These are phyloP conservation scores for Pseudoneurospora amorphoporcata DNA, from an alignment of 495 filamentous ascomycete species.

Conservation along the genomic window DNA sequence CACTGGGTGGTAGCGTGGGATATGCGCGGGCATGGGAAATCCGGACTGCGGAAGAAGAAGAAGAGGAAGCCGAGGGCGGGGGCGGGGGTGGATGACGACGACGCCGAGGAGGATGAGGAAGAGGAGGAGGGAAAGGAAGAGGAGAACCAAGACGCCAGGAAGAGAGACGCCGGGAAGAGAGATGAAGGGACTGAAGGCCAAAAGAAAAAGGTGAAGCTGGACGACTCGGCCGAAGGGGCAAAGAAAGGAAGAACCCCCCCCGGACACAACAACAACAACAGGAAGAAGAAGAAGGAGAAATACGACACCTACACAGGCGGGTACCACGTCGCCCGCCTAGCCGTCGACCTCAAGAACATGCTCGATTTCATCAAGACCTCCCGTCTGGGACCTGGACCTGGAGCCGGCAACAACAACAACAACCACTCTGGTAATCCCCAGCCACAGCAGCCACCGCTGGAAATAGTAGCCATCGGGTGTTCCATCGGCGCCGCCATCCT, in stretches of 20 bases:
- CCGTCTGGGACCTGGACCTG: slow-evolving; percentile 11
- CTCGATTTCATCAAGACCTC: slow-evolving; percentile 17
- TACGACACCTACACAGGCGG: slow-evolving; percentile 17
- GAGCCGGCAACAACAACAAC: not conserved
- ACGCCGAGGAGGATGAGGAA: not conserved
- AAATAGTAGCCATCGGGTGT: slow-evolving; percentile 29
- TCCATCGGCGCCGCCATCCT: slow-evolving; percentile 37
- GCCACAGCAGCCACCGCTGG: not conserved
- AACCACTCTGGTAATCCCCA: too few relatives aligned
- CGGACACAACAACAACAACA: too few relatives aligned
- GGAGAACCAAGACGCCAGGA: too few relatives aligned
- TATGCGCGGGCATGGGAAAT: slow-evolving; percentile 34
- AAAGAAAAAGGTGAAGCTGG: too few relatives aligned
- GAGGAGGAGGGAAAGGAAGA: not conserved
- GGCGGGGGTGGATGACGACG: not conserved
- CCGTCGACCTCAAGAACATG: slow-evolving; percentile 21
- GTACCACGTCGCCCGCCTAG: slow-evolving; percentile 36
- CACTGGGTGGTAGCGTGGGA: slow-evolving; percentile 34
- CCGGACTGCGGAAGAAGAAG: slow-evolving; percentile 1
- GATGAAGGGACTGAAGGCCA: too few relatives aligned
- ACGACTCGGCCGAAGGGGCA: too few relatives aligned
- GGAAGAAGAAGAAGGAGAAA: not conserved
- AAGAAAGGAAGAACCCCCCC: too few relatives aligned
- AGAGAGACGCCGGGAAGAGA: too few relatives aligned
- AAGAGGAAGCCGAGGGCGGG: not conserved